These are phyloP conservation scores for Oryza meridionalis DNA, from an alignment of 176 grass and related monocot genomes.

Conservation along the genomic window DNA sequence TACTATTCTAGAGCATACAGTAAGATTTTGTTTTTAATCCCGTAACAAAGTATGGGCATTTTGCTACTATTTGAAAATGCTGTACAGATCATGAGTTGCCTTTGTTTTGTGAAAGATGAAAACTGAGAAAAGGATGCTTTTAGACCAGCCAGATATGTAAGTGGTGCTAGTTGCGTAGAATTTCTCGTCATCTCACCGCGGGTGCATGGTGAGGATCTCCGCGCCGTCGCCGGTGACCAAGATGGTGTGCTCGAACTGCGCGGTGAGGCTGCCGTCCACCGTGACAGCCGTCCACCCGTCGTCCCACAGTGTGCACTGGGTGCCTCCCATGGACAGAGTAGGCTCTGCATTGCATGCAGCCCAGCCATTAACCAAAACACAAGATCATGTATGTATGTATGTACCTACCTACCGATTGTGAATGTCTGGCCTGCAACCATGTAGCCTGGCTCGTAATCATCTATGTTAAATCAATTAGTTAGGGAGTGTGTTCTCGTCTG, in stretches of 20 bases:
- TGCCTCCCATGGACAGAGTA: slow-evolving; percentile 75
- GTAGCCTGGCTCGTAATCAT: slow-evolving; percentile 64
- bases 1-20: too few species aligned
- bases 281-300: slow-evolving; percentile 89
- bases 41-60: too few species aligned
- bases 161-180: too few species aligned
- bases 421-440: slow-evolving; percentile 97
- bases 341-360: slow-evolving; percentile 51
- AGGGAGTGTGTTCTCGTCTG: not conserved
- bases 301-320: slow-evolving; percentile 59
- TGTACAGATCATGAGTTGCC: too few species aligned
- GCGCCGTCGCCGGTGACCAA: slow-evolving; percentile 59
- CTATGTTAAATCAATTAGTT: slow-evolving; percentile 32
- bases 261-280: slow-evolving; percentile 65
- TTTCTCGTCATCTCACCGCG: not conserved
- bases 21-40: too few species aligned
- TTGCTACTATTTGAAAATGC: too few species aligned
- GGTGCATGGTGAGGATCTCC: slow-evolving; percentile 56
- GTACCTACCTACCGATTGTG: slow-evolving; percentile 64
- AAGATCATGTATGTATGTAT: too few species aligned
- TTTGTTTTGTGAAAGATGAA: too few species aligned
- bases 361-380: not conserved
- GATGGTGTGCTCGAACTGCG: slow-evolving; percentile 91
- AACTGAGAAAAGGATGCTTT: too few species aligned
- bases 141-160: too few species aligned